These are phyloP conservation scores for Acanthochlamys bracteata DNA, from an alignment of 106 monocot species.

Conservation along the genomic window DNA sequence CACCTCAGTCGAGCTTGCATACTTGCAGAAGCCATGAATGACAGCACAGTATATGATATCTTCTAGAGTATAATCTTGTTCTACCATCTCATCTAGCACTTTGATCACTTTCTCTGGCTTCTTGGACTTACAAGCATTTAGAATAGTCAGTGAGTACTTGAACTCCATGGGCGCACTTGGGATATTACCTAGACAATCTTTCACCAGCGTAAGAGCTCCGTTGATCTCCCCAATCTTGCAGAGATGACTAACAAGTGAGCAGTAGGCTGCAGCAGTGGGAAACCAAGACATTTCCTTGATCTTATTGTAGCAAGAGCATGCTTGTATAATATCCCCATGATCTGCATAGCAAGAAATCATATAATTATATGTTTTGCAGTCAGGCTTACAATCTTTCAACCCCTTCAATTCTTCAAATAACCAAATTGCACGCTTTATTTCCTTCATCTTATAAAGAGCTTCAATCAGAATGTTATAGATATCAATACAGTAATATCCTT, in stretches of 20 bases:
- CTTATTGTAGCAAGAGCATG: slow-evolving; percentile 59
- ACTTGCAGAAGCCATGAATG: slow-evolving; percentile 80
- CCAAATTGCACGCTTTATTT: slow-evolving; percentile 34
- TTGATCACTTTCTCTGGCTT: slow-evolving; percentile 61
- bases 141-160: slow-evolving; percentile 72
- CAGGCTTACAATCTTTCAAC: slow-evolving; percentile 37
- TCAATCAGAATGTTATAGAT: slow-evolving; percentile 77
- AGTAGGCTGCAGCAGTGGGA: slow-evolving; percentile 55
- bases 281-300: slow-evolving; percentile 62
- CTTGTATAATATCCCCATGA: slow-evolving; percentile 43
- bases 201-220: slow-evolving; percentile 62
- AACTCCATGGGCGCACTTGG: slow-evolving; percentile 78
- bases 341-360: slow-evolving; percentile 76
- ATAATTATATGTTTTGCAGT: slow-evolving; percentile 53
- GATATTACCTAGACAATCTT: slow-evolving; percentile 85
- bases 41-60: slow-evolving; percentile 71
- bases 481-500: slow-evolving; percentile 44
- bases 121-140: slow-evolving; percentile 48
- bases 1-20: slow-evolving; percentile 62
- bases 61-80: slow-evolving; percentile 40
- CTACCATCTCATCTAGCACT: slow-evolving; percentile 72
- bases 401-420: slow-evolving; percentile 58
- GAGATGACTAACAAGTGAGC: slow-evolving; percentile 65
- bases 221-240: slow-evolving; percentile 66
- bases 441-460: slow-evolving; percentile 39